A percentile compares a stretch with the other conserved stretches of the same genome.
phyloP scores from a whole-genome alignment of 1,284 basidiomycete species.

The Ganoderma resinaceum region DNA sequence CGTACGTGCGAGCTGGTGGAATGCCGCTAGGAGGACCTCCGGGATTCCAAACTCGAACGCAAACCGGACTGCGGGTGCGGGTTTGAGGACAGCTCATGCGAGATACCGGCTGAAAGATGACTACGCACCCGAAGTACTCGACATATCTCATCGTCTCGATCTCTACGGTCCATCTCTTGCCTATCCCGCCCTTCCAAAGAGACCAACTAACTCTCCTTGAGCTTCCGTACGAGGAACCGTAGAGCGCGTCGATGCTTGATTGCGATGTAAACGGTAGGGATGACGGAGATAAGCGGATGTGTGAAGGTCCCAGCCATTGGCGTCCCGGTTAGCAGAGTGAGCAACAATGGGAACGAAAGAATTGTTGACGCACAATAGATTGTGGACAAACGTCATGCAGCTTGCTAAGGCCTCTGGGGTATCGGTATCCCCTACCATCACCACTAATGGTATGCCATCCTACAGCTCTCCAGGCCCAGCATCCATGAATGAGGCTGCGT shows the following conservation, averaged over 20 bases:
- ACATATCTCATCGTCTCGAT: not conserved
- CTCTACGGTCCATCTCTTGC: slow-evolving; percentile 25
- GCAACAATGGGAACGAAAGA: not conserved
- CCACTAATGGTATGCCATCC: slow-evolving; percentile 1
- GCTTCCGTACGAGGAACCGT: slow-evolving; percentile 59
- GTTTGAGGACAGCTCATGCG: slow-evolving; percentile 26
- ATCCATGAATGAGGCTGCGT: not conserved
- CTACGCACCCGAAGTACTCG: slow-evolving; percentile 4
- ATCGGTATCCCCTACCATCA: slow-evolving; percentile 3
- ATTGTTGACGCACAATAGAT: not conserved
- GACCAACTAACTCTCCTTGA: slow-evolving; percentile 64
- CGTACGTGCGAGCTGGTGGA: slow-evolving; percentile 55
- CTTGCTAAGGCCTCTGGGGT: not conserved
- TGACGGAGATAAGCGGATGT: slow-evolving; percentile 42
- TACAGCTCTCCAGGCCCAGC: not conserved
- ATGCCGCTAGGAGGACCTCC: slow-evolving; percentile 62
- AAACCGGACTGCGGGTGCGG: slow-evolving; percentile 56
- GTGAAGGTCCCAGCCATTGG: slow-evolving; percentile 16
- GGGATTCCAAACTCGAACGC: slow-evolving; percentile 62
- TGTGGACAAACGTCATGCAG: slow-evolving; percentile 1
- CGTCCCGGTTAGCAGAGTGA: not conserved
- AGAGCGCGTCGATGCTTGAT: slow-evolving; percentile 71
- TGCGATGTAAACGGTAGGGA: slow-evolving; percentile 66
- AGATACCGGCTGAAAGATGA: not conserved
- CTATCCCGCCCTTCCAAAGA: slow-evolving; percentile 67